Percentiles rank a stretch among this genome's conserved stretches.
phyloP scores from a whole-genome alignment of 139 green algal genomes.

The Micractinium sp. region DNA sequence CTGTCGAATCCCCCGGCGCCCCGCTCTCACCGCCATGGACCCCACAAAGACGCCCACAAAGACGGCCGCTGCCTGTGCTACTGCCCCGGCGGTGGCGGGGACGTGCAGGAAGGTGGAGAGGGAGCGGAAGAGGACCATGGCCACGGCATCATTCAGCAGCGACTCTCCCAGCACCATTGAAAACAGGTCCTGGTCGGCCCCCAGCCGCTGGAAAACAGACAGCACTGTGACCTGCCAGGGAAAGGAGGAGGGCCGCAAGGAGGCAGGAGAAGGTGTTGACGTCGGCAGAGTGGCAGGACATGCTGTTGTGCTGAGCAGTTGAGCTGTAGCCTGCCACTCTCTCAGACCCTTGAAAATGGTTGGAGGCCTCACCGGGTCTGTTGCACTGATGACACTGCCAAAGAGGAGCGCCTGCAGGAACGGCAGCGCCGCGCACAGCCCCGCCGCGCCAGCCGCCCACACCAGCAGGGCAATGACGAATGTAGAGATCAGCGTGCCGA shows the following conservation, averaged over 20 bases:
- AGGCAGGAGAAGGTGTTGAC: background rate
- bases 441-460: conserved; percentile 51
- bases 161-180: conserved; percentile 58
- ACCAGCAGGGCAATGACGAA: conserved; percentile 63
- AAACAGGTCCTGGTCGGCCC: conserved; percentile 37
- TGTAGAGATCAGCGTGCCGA: conserved; percentile 55
- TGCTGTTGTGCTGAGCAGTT: background rate
- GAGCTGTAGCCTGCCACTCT: background rate
- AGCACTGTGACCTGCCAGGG: conserved; percentile 22
- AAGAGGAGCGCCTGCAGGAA: conserved; percentile 61
- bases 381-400: conserved; percentile 69
- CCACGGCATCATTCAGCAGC: conserved; percentile 79
- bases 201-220: conserved; percentile 37
- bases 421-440: conserved; percentile 35
- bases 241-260: too few species aligned
- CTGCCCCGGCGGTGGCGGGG: conserved; percentile 34
- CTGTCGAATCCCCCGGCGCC: background rate
- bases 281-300: background rate
- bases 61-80: conserved; percentile 35
- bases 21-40: conserved; percentile 52
- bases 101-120: conserved; percentile 47
- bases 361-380: conserved; percentile 65
- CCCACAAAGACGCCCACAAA: conserved; percentile 70
- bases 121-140: conserved; percentile 74
- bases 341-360: background rate